Evolutionary conservation across 208 protist species (phyloP).

Genomic region (Leishmania gerbilli): DNA sequence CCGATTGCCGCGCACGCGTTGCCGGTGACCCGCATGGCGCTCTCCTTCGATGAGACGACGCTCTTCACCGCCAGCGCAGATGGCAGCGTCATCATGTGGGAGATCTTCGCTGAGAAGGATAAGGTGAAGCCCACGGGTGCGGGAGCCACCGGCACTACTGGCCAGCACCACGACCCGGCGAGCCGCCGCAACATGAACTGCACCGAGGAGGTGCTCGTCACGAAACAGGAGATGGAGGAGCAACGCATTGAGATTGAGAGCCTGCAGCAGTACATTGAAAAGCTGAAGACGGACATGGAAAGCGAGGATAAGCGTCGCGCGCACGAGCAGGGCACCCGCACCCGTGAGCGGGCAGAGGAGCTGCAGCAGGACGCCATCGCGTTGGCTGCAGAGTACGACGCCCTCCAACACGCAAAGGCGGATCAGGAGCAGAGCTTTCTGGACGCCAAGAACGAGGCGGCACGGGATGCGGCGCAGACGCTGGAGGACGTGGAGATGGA

Average conservation of each 20-base stretch:
- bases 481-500: slow-evolving; percentile 81
- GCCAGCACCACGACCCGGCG: slow-evolving; percentile 28
- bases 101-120: slow-evolving; percentile 79
- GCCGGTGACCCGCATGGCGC: slow-evolving; percentile 72
- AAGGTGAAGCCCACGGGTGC: slow-evolving; percentile 30
- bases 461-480: slow-evolving; percentile 60
- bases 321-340: slow-evolving; percentile 91
- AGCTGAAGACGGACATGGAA: slow-evolving; percentile 93
- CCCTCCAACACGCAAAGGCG: slow-evolving; percentile 80
- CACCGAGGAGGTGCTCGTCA: slow-evolving; percentile 94
- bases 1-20: slow-evolving; percentile 74
- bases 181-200: slow-evolving; percentile 14
- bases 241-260: slow-evolving; percentile 78
- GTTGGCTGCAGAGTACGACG: slow-evolving; percentile 76
- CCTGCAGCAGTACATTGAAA: slow-evolving; percentile 88
- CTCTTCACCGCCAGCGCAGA: slow-evolving; percentile 92
- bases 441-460: slow-evolving; percentile 82
- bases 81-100: slow-evolving; percentile 90
- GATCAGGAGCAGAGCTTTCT: slow-evolving; percentile 94
- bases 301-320: slow-evolving; percentile 94
- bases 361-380: slow-evolving; percentile 79
- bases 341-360: slow-evolving; percentile 92
- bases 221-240: slow-evolving; percentile 94
- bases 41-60: slow-evolving; percentile 92
- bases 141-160: not conserved